Conservation (phyloP, 495 filamentous ascomycete species). For the Usnea hakonensis region DNA sequence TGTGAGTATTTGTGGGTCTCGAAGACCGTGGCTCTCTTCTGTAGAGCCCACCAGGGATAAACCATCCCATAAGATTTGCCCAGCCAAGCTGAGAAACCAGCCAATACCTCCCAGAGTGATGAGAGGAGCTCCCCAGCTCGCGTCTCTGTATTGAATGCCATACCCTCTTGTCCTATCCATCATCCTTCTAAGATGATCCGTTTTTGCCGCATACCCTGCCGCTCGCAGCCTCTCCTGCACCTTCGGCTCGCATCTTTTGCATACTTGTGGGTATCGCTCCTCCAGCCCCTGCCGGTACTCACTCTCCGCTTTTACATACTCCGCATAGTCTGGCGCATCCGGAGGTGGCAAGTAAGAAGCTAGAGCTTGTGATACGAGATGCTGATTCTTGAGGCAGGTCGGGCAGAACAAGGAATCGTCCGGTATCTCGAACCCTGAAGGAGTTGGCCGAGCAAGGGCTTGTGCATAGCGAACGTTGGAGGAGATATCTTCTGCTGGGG, state of each 20-base stretch:
- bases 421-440: slow-evolving; percentile 29
- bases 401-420: slow-evolving; percentile 61
- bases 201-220: slow-evolving; percentile 68
- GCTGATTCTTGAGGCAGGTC: slow-evolving; percentile 75
- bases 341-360: slow-evolving; percentile 63
- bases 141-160: slow-evolving; percentile 34
- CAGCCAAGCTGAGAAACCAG: slow-evolving; percentile 25
- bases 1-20: slow-evolving; percentile 10
- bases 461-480: slow-evolving; percentile 28
- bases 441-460: slow-evolving; percentile 27
- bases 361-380: slow-evolving; percentile 57
- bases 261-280: slow-evolving; percentile 75
- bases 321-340: slow-evolving; percentile 54
- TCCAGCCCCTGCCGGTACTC: slow-evolving; percentile 59
- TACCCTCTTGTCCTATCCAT: slow-evolving; percentile 53
- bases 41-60: slow-evolving; percentile 26
- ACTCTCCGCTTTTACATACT: slow-evolving; percentile 49
- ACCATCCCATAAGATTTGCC: slow-evolving; percentile 39
- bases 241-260: slow-evolving; percentile 61
- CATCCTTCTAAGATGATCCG: slow-evolving; percentile 65
- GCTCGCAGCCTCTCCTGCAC: slow-evolving; percentile 57
- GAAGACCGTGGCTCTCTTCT: slow-evolving; percentile 15
- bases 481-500: slow-evolving; percentile 53
- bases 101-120: slow-evolving; percentile 30
- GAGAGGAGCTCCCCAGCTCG: slow-evolving; percentile 46